These are phyloP conservation scores for Melocanna baccifera DNA, from an alignment of 176 grass and related monocot genomes.

Conservation along the genomic window DNA sequence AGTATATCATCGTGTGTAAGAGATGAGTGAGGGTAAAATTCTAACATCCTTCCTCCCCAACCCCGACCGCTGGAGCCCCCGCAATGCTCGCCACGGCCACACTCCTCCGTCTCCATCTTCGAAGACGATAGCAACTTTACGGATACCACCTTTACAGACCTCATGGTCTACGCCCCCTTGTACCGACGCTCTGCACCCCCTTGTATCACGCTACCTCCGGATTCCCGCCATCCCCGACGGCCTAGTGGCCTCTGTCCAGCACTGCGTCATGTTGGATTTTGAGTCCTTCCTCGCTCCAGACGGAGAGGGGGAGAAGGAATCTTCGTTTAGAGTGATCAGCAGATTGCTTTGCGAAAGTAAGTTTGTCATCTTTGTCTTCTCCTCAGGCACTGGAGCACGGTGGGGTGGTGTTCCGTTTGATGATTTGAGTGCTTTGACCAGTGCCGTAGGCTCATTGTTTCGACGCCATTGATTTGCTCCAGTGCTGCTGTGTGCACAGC, in stretches of 20 bases:
- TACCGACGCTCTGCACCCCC: too few relatives aligned
- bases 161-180: too few relatives aligned
- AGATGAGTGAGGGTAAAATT: too few relatives aligned
- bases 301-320: background rate
- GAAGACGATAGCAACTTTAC: too few relatives aligned
- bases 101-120: too few relatives aligned
- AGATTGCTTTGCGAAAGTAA: background rate
- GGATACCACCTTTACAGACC: too few relatives aligned
- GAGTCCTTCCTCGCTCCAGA: slow-evolving; percentile 36
- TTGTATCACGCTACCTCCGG: background rate
- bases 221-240: slow-evolving; percentile 21
- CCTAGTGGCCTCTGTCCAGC: background rate
- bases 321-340: slow-evolving; percentile 26
- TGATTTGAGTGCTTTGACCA: background rate
- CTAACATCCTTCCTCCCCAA: too few relatives aligned
- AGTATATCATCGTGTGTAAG: too few relatives aligned
- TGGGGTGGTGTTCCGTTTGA: background rate
- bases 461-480: background rate
- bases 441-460: background rate
- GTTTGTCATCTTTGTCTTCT: slow-evolving; percentile 39
- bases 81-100: too few relatives aligned
- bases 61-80: too few relatives aligned
- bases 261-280: background rate
- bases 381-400: slow-evolving; percentile 19
- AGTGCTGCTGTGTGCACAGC: slow-evolving; percentile 7